Conservation (phyloP, 129 eudicot genomes). For the Flaveria trinervia region DNA sequence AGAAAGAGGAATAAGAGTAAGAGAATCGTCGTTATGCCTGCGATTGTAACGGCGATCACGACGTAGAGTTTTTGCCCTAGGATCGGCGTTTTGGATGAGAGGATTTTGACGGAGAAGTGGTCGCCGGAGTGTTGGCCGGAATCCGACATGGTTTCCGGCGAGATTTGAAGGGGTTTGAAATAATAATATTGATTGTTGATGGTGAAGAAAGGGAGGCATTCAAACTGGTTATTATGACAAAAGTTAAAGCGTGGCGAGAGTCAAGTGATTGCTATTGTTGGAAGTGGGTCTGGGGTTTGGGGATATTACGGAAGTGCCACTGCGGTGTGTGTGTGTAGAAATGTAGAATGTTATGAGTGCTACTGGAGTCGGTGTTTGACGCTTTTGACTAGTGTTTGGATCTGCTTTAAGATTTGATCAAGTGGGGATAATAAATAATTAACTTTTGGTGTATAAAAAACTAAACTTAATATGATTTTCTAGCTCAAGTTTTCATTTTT, state of each 20-base stretch:
- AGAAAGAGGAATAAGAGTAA: constrained; percentile 40
- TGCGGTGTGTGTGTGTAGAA: background rate
- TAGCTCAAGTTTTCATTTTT: too few species aligned
- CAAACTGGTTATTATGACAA: constrained; percentile 30
- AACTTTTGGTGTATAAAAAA: background rate
- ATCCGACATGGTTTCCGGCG: constrained; percentile 23
- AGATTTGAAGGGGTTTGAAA: background rate
- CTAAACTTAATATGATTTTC: too few species aligned
- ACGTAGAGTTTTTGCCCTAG: constrained; percentile 63
- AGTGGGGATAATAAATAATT: background rate
- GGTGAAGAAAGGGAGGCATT: constrained; percentile 16
- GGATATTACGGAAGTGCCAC: constrained; percentile 23
- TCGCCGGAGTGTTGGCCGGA: constrained; percentile 25
- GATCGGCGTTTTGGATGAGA: constrained; percentile 50
- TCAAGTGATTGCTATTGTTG: constrained; percentile 30
- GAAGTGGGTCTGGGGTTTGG: constrained; percentile 23
- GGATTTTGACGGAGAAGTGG: constrained; percentile 4
- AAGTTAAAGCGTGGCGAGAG: constrained; percentile 44
- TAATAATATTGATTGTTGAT: background rate
- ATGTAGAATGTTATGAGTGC: background rate
- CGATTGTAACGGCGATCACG: constrained; percentile 39
- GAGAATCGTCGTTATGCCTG: constrained; percentile 30
- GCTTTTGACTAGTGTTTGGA: constrained; percentile 25
- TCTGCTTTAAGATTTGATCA: background rate
- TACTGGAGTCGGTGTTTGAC: constrained; percentile 18